Evolutionary conservation across 345 rosid species (phyloP), one percentile per base, ranked within the genome.

Genomic region (Schrenkiella parvula): DNA sequence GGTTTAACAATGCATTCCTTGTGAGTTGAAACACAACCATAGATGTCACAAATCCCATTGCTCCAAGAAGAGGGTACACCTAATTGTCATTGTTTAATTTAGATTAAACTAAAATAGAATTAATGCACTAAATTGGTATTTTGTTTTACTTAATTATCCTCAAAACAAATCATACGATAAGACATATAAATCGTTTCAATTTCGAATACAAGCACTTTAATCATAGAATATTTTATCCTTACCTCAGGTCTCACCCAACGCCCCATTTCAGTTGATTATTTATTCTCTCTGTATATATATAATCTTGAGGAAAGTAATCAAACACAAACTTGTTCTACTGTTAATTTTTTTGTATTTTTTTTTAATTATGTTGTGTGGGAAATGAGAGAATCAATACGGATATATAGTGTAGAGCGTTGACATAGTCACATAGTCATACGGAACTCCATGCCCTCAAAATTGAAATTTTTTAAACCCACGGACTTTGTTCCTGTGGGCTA

Each of bases 221-320:
- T 59, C 38, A 26, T 44, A 9, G n/a, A 19, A 25, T 21, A 32
- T 10, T 29, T 22, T 22, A 8, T 56, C 23, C 38, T 69, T 77
- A 84, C 93, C 85, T 90, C 91, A 46, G 91, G 91, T 77, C 71
- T 90, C 62, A 88, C 78, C 93, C 91, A 86, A 43, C 86, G 93
- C 67, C 86, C 91, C 93, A 90, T 72, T 52, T 50, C 48, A 22
- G 14, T 28, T 53, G 46, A 22, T 41, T 38, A 22, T 18, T 41
- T 54, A 12, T n/a, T 54, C 54, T 48, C 13, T 14, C 9, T 26
- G 29, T 44, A 29, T n/a, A n/a, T n/a, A 8, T 19, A 61, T 25
- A 61, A 25, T 61, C 21, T 44, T 57, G 15, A 22, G 26, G 74
- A 57, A 10, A 19, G 25, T 19, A 8, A 58, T 23, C 8, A 42